phyloP scores from a whole-genome alignment of 768 basidiomycete species.

The Lentinus tigrinus region DNA sequence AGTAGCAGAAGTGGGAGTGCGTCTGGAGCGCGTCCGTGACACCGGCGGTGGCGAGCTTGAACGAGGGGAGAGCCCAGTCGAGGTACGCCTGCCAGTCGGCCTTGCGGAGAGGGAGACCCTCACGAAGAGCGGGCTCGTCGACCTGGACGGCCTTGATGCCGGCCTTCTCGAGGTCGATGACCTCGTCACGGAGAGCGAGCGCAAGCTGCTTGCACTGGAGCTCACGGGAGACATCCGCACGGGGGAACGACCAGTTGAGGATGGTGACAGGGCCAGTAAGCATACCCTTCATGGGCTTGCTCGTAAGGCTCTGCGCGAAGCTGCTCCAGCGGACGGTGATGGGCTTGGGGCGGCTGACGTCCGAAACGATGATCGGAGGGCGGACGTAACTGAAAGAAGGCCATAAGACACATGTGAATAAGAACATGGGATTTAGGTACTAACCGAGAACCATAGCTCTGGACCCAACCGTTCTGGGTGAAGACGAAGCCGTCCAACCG shows the following conservation, averaged over 20 bases:
- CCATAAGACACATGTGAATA: neutral
- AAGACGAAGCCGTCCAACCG: conserved; percentile 93
- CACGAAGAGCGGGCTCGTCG: conserved; percentile 99
- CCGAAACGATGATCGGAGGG: conserved; percentile 97
- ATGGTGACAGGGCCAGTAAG: conserved; percentile 97
- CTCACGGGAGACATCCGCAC: conserved; percentile 94
- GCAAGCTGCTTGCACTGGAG: conserved; percentile 98
- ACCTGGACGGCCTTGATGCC: conserved; percentile 98
- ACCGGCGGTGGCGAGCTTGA: conserved; percentile 96
- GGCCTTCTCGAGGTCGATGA: conserved; percentile 93
- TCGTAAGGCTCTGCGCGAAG: conserved; percentile 93
- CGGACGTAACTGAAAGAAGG: conserved; percentile 75
- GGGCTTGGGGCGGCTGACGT: conserved; percentile 87
- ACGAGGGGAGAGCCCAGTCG: conserved; percentile 98
- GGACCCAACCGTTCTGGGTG: conserved; percentile 99
- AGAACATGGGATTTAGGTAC: conserved; percentile 22
- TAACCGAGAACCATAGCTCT: conserved; percentile 93
- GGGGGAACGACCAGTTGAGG: conserved; percentile 99
- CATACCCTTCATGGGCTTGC: conserved; percentile 99
- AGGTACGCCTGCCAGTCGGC: conserved; percentile 97
- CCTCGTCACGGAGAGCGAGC: conserved; percentile 96
- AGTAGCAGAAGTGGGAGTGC: conserved; percentile 99
- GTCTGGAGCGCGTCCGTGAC: conserved; percentile 93
- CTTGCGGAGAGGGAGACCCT: conserved; percentile 96
- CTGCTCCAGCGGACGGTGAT: conserved; percentile 98